Conservation (phyloP, 495 filamentous ascomycete genomes). For the Friedmanniomyces simplex region DNA sequence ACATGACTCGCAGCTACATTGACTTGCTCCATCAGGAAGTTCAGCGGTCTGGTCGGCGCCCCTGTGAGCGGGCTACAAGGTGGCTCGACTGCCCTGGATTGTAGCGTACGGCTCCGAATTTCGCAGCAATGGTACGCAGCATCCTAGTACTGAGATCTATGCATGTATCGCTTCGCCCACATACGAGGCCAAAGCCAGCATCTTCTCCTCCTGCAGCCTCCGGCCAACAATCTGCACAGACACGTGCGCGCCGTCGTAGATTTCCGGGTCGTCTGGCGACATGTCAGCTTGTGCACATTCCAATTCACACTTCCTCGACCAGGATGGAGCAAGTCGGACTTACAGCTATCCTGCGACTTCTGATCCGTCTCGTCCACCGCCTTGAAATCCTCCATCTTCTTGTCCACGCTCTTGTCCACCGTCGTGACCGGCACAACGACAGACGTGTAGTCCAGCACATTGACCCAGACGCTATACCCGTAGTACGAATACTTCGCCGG, state of each 20-base stretch:
- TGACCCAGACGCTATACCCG: conserved; percentile 45
- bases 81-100: too few relatives aligned
- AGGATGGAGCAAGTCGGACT: conserved; percentile 33
- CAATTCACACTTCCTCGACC: too few relatives aligned
- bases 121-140: too few relatives aligned
- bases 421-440: conserved; percentile 49
- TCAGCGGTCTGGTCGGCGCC: too few relatives aligned
- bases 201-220: conserved; percentile 40
- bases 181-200: conserved; percentile 36
- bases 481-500: conserved; percentile 39
- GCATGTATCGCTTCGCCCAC: conserved; percentile 21
- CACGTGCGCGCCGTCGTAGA: conserved; percentile 40
- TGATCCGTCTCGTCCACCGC: conserved; percentile 37
- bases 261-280: conserved; percentile 35
- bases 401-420: conserved; percentile 45
- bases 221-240: conserved; percentile 37
- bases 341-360: conserved; percentile 40
- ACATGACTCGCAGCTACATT: too few relatives aligned
- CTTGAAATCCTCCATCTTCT: conserved; percentile 30
- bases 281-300: conserved; percentile 15
- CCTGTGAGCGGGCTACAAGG: too few relatives aligned
- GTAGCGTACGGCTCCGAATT: too few relatives aligned
- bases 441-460: conserved; percentile 48
- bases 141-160: neutral
- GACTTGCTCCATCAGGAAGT: too few relatives aligned